Base-by-base conservation (phyloP, 1,139 yeast species). In the Magnusiomyces fungicola region DNA sequence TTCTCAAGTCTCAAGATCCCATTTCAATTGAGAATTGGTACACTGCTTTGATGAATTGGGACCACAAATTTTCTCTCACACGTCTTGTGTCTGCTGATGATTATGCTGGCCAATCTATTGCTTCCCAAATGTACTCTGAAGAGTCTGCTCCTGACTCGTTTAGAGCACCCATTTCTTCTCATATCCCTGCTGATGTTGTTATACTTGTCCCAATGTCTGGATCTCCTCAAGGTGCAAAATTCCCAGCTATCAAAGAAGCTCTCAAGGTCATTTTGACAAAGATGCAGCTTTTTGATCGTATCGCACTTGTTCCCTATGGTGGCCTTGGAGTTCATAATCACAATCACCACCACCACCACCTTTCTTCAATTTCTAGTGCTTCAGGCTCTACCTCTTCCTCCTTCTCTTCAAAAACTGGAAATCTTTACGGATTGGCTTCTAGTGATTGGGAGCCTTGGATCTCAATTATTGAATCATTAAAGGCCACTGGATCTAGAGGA, bases 291-390 rank as follows among this genome's bases (percentile, higher is more conserved):
- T 50, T 58, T 47, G 61, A 58, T 34, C 47, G 60, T 16, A 22
- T 58, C 18, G 52, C 59, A 10, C 18, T 58, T n/a, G 53, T 58
- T 3, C 45, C 56, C n/a, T 58, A 56, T 43, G 57, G 59, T 16
- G n/a, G n/a, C n/a, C n/a, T n/a, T n/a, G n/a, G n/a, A n/a, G n/a
- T n/a, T n/a, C n/a, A n/a, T 40, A n/a, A n/a, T n/a, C n/a, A n/a
- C n/a, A n/a, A n/a, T n/a, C n/a, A 44, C 25, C 49, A 46, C 7
- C 44, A 39, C 10, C 38, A 41, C 10, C 46, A 49, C 22, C 32
- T 47, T 19, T 29, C 34, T 16, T 9, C 16, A 14, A 32, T 9
- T 18, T 12, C 14, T 3, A 3, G 21, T 22, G 24, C 27, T 12
- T 9, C 24, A 9, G 10, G 19, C 7, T 19, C 33, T 3, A 16